Conservation (phyloP, 2,329 filamentous ascomycete genomes). For the Pseudogymnoascus destructans region DNA sequence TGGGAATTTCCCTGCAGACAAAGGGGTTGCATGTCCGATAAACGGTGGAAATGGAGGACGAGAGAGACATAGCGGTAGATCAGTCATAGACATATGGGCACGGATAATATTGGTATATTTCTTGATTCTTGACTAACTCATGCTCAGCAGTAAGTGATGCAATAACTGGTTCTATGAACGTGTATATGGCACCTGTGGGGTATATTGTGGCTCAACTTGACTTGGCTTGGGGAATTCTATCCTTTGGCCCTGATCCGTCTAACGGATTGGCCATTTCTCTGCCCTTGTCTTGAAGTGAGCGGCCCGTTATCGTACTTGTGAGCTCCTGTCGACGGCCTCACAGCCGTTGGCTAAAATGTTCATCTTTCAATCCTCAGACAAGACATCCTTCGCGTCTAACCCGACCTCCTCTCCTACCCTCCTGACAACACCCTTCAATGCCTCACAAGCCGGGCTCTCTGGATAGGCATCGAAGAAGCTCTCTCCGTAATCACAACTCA, state of each 20-base stretch:
- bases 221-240: neutral
- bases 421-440: slow-evolving; percentile 68
- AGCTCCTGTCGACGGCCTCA: neutral
- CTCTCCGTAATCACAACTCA: slow-evolving; percentile 95
- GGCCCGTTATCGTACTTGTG: neutral
- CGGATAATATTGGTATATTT: neutral
- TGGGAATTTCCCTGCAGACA: neutral
- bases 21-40: neutral
- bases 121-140: neutral
- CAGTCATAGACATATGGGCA: neutral
- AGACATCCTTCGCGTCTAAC: slow-evolving; percentile 41
- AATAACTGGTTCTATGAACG: neutral
- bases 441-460: slow-evolving; percentile 78
- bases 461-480: slow-evolving; percentile 92
- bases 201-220: slow-evolving; percentile 1
- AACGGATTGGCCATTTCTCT: neutral
- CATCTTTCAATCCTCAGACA: slow-evolving; percentile 19
- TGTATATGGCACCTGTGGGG: neutral
- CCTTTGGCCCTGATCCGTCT: neutral
- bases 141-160: neutral
- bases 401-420: slow-evolving; percentile 55
- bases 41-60: too few species aligned
- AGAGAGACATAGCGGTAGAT: neutral
- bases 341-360: neutral
- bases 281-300: neutral